A percentile compares a stretch with the other conserved stretches of the same genome.
phyloP scores from a whole-genome alignment of 2,329 filamentous ascomycete species.

The Aspergillus pseudotamarii region DNA sequence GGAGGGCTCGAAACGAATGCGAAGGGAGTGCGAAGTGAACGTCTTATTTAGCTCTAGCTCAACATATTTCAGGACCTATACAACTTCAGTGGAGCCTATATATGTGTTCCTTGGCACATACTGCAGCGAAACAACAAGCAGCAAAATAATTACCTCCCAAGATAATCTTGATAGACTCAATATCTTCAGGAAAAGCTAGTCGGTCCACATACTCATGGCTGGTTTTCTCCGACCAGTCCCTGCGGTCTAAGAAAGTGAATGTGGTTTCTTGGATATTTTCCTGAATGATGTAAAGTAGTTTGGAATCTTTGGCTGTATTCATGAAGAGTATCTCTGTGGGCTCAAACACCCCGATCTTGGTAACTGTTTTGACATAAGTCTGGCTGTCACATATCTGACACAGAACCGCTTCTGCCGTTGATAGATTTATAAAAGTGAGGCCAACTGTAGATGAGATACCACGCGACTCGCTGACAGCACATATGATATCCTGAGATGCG shows the following conservation, averaged over 20 bases:
- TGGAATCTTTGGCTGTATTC: conserved; percentile 72
- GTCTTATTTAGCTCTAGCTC: conserved; percentile 68
- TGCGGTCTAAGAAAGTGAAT: conserved; percentile 70
- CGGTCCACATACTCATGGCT: conserved; percentile 78
- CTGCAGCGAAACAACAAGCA: conserved; percentile 81
- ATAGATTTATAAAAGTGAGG: conserved; percentile 82
- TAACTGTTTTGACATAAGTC: conserved; percentile 83
- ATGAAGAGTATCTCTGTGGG: conserved; percentile 81
- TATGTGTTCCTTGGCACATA: conserved; percentile 47
- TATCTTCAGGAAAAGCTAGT: conserved; percentile 77
- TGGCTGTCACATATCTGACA: conserved; percentile 93
- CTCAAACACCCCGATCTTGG: conserved; percentile 80
- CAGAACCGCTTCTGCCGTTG: conserved; percentile 79
- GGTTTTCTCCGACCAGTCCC: conserved; percentile 78
- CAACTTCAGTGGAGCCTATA: conserved; percentile 15
- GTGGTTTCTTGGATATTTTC: conserved; percentile 68
- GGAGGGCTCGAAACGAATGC: conserved; percentile 83
- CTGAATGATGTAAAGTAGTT: conserved; percentile 72
- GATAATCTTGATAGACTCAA: conserved; percentile 78
- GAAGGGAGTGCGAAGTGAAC: conserved; percentile 77
- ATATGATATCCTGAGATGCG: conserved; percentile 73
- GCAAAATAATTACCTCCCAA: conserved; percentile 84
- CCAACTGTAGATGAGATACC: conserved; percentile 83
- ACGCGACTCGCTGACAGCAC: conserved; percentile 84
- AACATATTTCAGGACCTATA: conserved; percentile 77